Conservation (phyloP, 2,329 filamentous ascomycete species). For the Elsinoe necatrix region DNA sequence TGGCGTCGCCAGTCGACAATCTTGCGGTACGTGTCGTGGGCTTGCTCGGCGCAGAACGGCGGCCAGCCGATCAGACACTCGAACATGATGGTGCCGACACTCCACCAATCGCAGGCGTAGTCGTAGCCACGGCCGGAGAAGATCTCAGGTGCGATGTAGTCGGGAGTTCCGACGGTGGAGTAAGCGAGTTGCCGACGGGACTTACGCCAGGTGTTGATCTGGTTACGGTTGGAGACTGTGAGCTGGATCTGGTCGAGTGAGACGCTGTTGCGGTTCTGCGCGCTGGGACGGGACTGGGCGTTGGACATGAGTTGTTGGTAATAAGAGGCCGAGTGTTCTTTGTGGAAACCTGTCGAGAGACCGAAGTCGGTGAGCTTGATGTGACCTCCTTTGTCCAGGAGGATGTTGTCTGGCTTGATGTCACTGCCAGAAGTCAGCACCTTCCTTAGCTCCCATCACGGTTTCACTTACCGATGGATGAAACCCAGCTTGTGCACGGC, state of each 20-base stretch:
- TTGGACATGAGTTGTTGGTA: constrained; percentile 88
- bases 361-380: constrained; percentile 98
- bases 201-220: constrained; percentile 98
- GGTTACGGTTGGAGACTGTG: constrained; percentile 92
- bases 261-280: constrained; percentile 76
- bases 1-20: constrained; percentile 98
- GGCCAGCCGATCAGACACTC: constrained; percentile 98
- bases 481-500: constrained; percentile 97
- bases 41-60: constrained; percentile 95
- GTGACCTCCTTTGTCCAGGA: constrained; percentile 88
- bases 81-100: constrained; percentile 97
- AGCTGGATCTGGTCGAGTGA: constrained; percentile 97
- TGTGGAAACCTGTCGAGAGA: constrained; percentile 94
- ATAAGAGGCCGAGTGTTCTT: constrained; percentile 95
- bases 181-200: constrained; percentile 94
- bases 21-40: constrained; percentile 96
- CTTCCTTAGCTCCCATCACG: background rate
- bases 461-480: constrained; percentile 70
- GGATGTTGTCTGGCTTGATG: constrained; percentile 98
- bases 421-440: constrained; percentile 53
- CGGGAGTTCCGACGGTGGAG: constrained; percentile 93
- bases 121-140: constrained; percentile 95
- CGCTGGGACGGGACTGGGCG: constrained; percentile 33
- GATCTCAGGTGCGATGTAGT: constrained; percentile 98
- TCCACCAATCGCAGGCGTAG: constrained; percentile 99